These are phyloP conservation scores for Hypoxylon crocopeplum DNA, from an alignment of 495 filamentous ascomycete genomes.

Conservation along the genomic window DNA sequence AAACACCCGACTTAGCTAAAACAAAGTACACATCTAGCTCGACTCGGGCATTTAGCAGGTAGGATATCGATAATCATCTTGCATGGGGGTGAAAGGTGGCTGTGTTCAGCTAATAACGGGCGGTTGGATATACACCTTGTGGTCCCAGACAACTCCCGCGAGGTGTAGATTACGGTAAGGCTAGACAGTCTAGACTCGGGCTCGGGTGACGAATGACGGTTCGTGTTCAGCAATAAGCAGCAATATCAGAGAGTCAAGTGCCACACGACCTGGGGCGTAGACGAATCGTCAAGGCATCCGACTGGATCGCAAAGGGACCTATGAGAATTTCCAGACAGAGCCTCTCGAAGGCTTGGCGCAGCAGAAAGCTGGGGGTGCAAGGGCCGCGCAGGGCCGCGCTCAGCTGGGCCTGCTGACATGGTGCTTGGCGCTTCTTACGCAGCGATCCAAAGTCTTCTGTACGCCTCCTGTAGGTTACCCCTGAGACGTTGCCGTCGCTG, in stretches of 20 bases:
- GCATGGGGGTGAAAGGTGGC: constrained; percentile 4
- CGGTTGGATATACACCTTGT: constrained; percentile 13
- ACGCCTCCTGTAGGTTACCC: not conserved
- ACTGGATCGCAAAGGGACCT: constrained; percentile 33
- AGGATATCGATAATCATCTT: not conserved
- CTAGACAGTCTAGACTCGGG: constrained; percentile 26
- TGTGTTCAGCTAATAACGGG: constrained; percentile 13
- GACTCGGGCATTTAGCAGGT: constrained; percentile 1
- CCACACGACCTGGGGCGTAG: constrained; percentile 3
- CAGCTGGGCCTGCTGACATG: constrained; percentile 29
- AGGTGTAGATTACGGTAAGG: constrained; percentile 32
- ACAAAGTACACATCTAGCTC: not conserved
- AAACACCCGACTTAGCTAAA: constrained; percentile 12
- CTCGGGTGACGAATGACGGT: constrained; percentile 14
- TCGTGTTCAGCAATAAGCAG: not conserved
- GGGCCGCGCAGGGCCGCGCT: not conserved
- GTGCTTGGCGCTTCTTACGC: constrained; percentile 30
- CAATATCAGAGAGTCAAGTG: constrained; percentile 23
- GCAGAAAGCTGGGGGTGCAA: constrained; percentile 17
- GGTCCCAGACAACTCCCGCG: not conserved
- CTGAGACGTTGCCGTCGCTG: constrained; percentile 28
- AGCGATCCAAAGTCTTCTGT: constrained; percentile 1
- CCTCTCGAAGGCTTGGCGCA: constrained; percentile 34
- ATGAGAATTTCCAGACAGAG: constrained; percentile 34
- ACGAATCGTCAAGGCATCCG: constrained; percentile 36